Evolutionary conservation across 257 asterid species (phyloP).

Genomic region (Jasminum sambac): DNA sequence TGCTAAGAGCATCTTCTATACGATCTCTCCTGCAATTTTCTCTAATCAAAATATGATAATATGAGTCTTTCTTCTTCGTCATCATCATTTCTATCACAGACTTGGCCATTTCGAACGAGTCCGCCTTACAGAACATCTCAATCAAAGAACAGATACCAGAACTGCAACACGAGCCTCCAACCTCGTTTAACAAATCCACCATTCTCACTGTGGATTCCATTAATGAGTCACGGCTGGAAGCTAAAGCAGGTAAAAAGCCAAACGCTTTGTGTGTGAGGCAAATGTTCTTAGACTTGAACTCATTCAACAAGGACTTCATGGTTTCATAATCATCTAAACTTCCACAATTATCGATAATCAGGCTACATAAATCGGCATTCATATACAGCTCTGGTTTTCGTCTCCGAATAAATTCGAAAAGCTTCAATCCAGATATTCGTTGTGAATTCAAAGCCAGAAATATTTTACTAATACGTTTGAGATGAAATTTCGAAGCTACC

Average conservation of each 20-base stretch:
- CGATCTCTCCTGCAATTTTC: slow-evolving; percentile 64
- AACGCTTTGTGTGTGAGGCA: slow-evolving; percentile 68
- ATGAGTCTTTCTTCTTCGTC: slow-evolving; percentile 43
- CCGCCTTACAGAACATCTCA: slow-evolving; percentile 60
- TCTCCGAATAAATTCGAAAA: slow-evolving; percentile 62
- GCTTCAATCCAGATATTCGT: slow-evolving; percentile 53
- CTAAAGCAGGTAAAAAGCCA: slow-evolving; percentile 46
- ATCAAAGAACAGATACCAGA: slow-evolving; percentile 63
- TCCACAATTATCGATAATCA: slow-evolving; percentile 65
- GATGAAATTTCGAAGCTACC: slow-evolving; percentile 31
- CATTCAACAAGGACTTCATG: slow-evolving; percentile 47
- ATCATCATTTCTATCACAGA: slow-evolving; percentile 55
- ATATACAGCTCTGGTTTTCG: slow-evolving; percentile 35
- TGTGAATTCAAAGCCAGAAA: slow-evolving; percentile 51
- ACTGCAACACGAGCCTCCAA: slow-evolving; percentile 67
- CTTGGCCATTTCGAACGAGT: slow-evolving; percentile 66
- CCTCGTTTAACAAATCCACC: slow-evolving; percentile 47
- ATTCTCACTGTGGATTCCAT: slow-evolving; percentile 40
- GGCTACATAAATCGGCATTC: slow-evolving; percentile 56
- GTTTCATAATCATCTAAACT: slow-evolving; percentile 62
- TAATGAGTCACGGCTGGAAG: slow-evolving; percentile 36
- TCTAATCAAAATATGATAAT: slow-evolving; percentile 57
- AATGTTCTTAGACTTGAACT: slow-evolving; percentile 44
- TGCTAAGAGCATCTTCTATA: slow-evolving; percentile 49
- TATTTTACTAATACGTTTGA: slow-evolving; percentile 36